phyloP scores from a whole-genome alignment of 352 stramenopile genomes.

The Phytophthora hybrid region DNA sequence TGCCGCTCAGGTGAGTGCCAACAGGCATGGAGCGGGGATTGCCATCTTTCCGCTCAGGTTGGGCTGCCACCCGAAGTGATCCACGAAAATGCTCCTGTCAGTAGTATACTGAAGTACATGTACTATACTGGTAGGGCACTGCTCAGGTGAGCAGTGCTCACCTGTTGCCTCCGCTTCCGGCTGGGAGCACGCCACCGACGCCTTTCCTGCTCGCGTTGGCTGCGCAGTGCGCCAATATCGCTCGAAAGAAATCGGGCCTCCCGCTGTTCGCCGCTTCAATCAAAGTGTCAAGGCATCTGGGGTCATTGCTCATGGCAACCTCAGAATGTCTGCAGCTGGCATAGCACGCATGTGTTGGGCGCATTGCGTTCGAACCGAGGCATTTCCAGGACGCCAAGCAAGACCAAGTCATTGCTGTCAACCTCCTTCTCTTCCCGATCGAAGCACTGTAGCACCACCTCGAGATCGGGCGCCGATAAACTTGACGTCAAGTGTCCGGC shows the following conservation, averaged over 20 bases:
- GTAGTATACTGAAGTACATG: background rate
- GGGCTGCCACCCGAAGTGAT: background rate
- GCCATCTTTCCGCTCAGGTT: background rate
- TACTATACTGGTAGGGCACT: no score
- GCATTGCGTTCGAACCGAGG: background rate
- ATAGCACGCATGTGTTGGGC: constrained; percentile 25
- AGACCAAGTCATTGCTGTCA: background rate
- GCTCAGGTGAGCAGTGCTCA: no score
- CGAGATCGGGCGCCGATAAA: constrained; percentile 18
- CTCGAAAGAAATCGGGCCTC: constrained; percentile 36
- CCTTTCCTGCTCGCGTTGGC: constrained; percentile 11
- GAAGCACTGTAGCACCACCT: background rate
- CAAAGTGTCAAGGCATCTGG: constrained; percentile 23
- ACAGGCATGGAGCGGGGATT: background rate
- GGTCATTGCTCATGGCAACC: constrained; percentile 10
- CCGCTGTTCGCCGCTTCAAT: constrained; percentile 20
- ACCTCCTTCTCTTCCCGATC: constrained; percentile 1
- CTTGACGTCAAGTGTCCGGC: constrained; percentile 13
- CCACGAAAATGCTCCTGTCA: background rate
- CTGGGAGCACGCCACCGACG: constrained; percentile 24
- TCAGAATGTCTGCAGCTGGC: constrained; percentile 26
- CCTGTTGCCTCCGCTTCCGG: constrained; percentile 8
- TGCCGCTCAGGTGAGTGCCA: background rate
- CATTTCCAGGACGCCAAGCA: background rate
- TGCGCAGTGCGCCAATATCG: constrained; percentile 25